phyloP scores from a whole-genome alignment of 352 stramenopile species.

The Phytophthora foliorum region DNA sequence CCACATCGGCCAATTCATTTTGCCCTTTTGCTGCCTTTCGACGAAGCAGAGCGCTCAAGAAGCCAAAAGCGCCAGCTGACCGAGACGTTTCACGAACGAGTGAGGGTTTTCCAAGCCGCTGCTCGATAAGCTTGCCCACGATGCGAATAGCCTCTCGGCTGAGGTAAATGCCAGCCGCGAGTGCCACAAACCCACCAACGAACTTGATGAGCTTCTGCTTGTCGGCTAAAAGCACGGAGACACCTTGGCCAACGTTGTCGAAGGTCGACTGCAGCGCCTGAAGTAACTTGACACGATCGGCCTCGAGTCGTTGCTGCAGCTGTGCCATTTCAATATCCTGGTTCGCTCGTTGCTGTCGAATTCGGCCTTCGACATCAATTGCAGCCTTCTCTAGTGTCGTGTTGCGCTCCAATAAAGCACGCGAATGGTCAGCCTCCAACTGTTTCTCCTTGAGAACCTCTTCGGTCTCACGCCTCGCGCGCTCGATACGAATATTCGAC shows the following conservation, averaged over 20 bases:
- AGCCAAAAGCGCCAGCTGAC: constrained; percentile 54
- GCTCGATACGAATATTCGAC: constrained; percentile 65
- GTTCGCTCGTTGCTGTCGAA: constrained; percentile 75
- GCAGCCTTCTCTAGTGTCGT: constrained; percentile 67
- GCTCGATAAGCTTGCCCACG: constrained; percentile 64
- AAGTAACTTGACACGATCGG: constrained; percentile 72
- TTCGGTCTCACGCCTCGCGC: constrained; percentile 66
- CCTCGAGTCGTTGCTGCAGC: constrained; percentile 65
- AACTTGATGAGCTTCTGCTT: constrained; percentile 70
- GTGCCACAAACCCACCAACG: constrained; percentile 62
- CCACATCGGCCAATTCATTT: constrained; percentile 68
- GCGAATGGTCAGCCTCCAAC: constrained; percentile 53
- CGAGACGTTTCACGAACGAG: constrained; percentile 79
- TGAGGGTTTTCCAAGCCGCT: constrained; percentile 75
- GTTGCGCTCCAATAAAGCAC: constrained; percentile 65
- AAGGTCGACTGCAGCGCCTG: constrained; percentile 74
- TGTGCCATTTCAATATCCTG: constrained; percentile 81
- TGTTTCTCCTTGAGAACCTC: constrained; percentile 70
- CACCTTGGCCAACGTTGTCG: constrained; percentile 72
- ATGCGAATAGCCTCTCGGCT: constrained; percentile 74
- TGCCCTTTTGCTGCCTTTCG: constrained; percentile 33
- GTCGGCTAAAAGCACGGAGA: constrained; percentile 63
- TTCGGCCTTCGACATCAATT: constrained; percentile 73
- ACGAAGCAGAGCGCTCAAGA: constrained; percentile 42
- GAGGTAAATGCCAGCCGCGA: constrained; percentile 69